Evolutionary conservation across 2,329 filamentous ascomycete genomes (phyloP).

Genomic region (Colletotrichum magnum): DNA sequence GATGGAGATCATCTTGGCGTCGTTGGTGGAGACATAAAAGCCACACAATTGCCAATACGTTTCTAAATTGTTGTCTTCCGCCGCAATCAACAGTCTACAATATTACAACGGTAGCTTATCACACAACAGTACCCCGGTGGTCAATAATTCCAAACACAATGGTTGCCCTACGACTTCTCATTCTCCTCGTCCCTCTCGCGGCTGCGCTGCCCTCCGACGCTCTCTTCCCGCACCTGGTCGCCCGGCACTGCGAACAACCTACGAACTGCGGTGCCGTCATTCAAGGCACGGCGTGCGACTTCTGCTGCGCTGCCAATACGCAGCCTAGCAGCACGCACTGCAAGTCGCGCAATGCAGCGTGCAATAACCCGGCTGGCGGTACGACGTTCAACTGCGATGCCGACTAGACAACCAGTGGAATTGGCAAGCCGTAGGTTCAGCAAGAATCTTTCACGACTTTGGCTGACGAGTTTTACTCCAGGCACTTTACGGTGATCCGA

Average conservation of each 20-base stretch:
- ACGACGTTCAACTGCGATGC: slow-evolving; percentile 22
- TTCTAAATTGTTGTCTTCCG: too few relatives aligned
- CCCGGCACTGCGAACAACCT: slow-evolving; percentile 41
- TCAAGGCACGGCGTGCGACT: slow-evolving; percentile 24
- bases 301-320: slow-evolving; percentile 29
- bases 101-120: background rate
- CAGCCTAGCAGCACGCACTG: slow-evolving; percentile 26
- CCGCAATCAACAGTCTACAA: background rate
- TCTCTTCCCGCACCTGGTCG: background rate
- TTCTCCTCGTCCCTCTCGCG: slow-evolving; percentile 19
- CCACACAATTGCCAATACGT: background rate
- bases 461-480: background rate
- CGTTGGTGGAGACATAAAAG: background rate
- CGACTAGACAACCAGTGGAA: background rate
- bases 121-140: background rate
- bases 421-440: background rate
- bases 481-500: background rate
- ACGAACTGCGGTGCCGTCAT: slow-evolving; percentile 36
- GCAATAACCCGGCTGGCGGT: slow-evolving; percentile 9
- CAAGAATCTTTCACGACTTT: background rate
- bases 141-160: background rate
- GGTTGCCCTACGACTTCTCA: slow-evolving; percentile 4
- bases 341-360: slow-evolving; percentile 6
- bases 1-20: background rate
- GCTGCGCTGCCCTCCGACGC: slow-evolving; percentile 10